phyloP scores from a whole-genome alignment of 2,329 filamentous ascomycete genomes.

The Neonectria hederae region DNA sequence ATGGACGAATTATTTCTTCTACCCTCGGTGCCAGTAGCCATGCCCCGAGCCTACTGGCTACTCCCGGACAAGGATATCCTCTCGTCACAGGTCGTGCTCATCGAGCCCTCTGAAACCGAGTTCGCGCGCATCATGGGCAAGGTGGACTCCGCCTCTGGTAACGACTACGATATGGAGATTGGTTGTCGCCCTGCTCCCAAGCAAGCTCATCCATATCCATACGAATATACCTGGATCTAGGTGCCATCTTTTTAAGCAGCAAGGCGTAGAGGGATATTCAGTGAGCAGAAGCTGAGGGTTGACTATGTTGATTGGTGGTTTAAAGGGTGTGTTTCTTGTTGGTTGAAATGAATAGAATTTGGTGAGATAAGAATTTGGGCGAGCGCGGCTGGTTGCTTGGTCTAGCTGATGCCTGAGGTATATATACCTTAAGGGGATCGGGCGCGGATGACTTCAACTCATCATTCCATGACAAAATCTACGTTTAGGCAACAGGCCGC shows the following conservation, averaged over 20 bases:
- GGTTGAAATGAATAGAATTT: not conserved
- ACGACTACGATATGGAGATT: slow-evolving; percentile 73
- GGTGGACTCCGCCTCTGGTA: slow-evolving; percentile 32
- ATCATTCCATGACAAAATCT: too few species aligned
- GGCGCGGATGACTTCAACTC: too few species aligned
- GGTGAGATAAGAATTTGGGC: not conserved
- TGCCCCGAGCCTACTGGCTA: slow-evolving; percentile 79
- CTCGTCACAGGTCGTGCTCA: slow-evolving; percentile 66
- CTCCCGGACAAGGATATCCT: slow-evolving; percentile 62
- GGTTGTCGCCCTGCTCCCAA: too few species aligned
- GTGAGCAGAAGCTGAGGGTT: not conserved
- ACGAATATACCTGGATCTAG: not conserved
- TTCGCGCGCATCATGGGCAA: slow-evolving; percentile 49
- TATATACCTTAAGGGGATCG: too few species aligned
- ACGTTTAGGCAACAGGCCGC: too few species aligned
- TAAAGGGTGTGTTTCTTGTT: not conserved
- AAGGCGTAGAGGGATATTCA: not conserved
- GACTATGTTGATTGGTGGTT: not conserved
- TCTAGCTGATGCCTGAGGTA: not conserved
- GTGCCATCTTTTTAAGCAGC: not conserved
- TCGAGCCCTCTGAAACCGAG: slow-evolving; percentile 65
- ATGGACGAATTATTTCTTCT: slow-evolving; percentile 79
- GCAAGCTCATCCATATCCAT: too few species aligned
- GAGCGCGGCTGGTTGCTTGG: too few species aligned
- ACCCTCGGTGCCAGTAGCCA: slow-evolving; percentile 68